Percentiles rank a stretch among this genome's conserved stretches.
phyloP scores from a whole-genome alignment of 108 stramenopile species.

The Pseudonitzschia multiseries region DNA sequence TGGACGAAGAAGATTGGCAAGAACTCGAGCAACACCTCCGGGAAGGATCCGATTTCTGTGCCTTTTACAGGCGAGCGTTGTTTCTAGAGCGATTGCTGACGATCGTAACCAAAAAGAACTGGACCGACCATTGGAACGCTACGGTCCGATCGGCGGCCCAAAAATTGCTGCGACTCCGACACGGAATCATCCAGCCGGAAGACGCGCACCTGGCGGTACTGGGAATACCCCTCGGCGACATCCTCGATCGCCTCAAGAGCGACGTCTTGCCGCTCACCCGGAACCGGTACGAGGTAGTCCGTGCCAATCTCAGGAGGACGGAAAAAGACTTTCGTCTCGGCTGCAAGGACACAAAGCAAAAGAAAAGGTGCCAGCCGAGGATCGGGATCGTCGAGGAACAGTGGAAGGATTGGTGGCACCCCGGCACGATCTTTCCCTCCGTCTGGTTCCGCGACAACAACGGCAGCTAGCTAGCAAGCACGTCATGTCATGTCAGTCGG shows the following conservation, averaged over 20 bases:
- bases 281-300: constrained; percentile 2
- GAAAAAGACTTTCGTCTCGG: constrained; percentile 21
- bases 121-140: constrained; percentile 13
- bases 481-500: no score
- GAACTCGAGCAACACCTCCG: constrained; percentile 16
- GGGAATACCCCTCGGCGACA: not conserved
- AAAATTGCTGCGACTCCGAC: not conserved
- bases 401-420: constrained; percentile 2
- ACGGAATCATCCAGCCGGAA: constrained; percentile 19
- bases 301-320: not conserved
- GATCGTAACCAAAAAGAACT: constrained; percentile 16
- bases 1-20: constrained; percentile 30
- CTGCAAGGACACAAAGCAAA: constrained; percentile 7
- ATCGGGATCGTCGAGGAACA: constrained; percentile 14
- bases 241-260: not conserved
- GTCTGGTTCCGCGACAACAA: not conserved
- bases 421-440: not conserved
- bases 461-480: no score
- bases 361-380: constrained; percentile 22
- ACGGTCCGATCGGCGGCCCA: constrained; percentile 29
- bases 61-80: constrained; percentile 18
- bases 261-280: not conserved
- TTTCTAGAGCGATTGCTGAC: constrained; percentile 23
- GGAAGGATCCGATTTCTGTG: constrained; percentile 23
- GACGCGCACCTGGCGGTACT: constrained; percentile 30